phyloP scores from a whole-genome alignment of 805 yeast genomes.

The Nakazawaea wyomingensis region DNA sequence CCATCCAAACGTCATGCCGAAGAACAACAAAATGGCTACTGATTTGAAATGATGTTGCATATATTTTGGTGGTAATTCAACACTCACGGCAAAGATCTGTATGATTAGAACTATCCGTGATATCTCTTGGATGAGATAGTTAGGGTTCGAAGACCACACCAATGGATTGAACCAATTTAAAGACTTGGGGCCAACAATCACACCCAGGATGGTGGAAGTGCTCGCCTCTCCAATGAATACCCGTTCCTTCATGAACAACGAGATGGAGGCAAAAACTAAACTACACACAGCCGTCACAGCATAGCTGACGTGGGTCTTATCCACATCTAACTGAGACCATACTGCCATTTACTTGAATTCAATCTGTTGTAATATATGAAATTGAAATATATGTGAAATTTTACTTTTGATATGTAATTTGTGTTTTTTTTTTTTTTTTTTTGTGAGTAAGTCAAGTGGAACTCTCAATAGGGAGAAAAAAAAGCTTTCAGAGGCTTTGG shows the following conservation, averaged over 20 bases:
- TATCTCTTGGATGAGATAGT: conserved; percentile 75
- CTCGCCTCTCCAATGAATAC: conserved; percentile 90
- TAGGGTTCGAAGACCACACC: conserved; percentile 60
- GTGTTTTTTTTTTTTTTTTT: no score
- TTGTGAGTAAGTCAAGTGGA: no score
- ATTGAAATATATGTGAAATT: no score
- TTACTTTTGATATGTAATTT: no score
- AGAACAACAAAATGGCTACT: conserved; percentile 66
- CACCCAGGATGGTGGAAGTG: conserved; percentile 78
- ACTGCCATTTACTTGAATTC: conserved; percentile 1
- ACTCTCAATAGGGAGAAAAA: no score
- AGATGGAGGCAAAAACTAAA: conserved; percentile 72
- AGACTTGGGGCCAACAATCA: conserved; percentile 85
- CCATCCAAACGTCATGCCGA: conserved; percentile 93
- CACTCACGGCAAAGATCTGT: conserved; percentile 92
- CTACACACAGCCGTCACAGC: conserved; percentile 84
- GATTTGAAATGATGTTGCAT: conserved; percentile 82
- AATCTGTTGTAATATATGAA: no score
- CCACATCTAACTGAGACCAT: conserved; percentile 4
- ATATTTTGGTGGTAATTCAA: conserved; percentile 84
- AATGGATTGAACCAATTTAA: conserved; percentile 78
- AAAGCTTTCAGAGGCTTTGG: no score
- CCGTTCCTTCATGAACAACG: conserved; percentile 76
- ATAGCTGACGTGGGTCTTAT: conserved; percentile 75
- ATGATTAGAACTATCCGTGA: conserved; percentile 78